phyloP scores from a whole-genome alignment of 2,329 filamentous ascomycete species.

The Claviceps capensis region DNA sequence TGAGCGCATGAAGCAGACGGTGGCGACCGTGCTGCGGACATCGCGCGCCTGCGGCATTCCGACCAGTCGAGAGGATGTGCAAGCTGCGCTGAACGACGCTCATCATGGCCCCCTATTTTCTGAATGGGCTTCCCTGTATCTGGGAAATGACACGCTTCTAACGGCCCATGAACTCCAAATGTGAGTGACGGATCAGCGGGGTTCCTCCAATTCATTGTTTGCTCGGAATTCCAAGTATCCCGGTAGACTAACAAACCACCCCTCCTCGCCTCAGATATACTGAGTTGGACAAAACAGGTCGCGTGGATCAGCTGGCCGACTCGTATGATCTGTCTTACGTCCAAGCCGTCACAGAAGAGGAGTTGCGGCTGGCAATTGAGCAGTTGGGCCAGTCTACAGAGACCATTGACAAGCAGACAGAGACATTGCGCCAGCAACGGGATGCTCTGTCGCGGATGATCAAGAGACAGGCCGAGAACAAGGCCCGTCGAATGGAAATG shows the following conservation, averaged over 20 bases:
- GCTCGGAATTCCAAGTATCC: background rate
- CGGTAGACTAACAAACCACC: background rate
- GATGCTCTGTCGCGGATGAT: conserved; percentile 41
- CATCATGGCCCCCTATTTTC: conserved; percentile 22
- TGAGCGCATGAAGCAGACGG: conserved; percentile 15
- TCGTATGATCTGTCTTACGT: conserved; percentile 31
- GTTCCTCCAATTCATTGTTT: background rate
- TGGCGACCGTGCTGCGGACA: conserved; percentile 20
- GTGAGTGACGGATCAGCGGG: conserved; percentile 16
- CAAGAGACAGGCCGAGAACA: conserved; percentile 22
- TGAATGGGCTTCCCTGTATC: conserved; percentile 36
- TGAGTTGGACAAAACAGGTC: conserved; percentile 32
- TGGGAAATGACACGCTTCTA: conserved; percentile 37
- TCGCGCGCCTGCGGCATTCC: conserved; percentile 19
- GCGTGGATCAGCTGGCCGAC: conserved; percentile 31
- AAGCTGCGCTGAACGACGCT: conserved; percentile 21
- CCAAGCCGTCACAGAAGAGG: conserved; percentile 41
- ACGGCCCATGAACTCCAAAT: conserved; percentile 38
- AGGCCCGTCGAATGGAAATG: conserved; percentile 16
- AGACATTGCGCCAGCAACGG: conserved; percentile 46
- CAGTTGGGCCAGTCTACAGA: conserved; percentile 52
- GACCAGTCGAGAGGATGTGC: conserved; percentile 23
- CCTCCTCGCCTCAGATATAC: conserved; percentile 28
- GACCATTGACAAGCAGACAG: conserved; percentile 49
- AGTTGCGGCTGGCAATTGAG: conserved; percentile 46